phyloP scores from a whole-genome alignment of 352 stramenopile genomes.

The Globisporangium heterothallicum region DNA sequence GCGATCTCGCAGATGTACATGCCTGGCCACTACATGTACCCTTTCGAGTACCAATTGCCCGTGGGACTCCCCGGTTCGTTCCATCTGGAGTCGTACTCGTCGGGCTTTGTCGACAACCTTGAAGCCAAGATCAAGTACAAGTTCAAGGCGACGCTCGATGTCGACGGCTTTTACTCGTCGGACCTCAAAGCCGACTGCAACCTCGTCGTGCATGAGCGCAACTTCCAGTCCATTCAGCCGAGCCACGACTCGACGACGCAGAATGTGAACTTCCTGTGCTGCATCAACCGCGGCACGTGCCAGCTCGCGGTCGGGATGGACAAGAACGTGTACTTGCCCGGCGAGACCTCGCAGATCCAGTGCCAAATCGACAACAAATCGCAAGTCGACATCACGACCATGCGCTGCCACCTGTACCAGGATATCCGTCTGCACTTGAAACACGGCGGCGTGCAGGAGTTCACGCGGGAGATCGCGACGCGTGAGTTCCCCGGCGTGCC shows the following conservation, averaged over 20 bases:
- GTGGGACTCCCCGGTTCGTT: slow-evolving; percentile 46
- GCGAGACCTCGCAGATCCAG: slow-evolving; percentile 53
- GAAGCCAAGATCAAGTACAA: slow-evolving; percentile 73
- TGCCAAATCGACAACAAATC: slow-evolving; percentile 61
- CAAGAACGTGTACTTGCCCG: slow-evolving; percentile 65
- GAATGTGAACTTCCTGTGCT: slow-evolving; percentile 55
- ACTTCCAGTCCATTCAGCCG: slow-evolving; percentile 32
- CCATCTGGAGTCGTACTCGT: slow-evolving; percentile 40
- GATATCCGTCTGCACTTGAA: slow-evolving; percentile 33
- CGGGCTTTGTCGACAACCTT: slow-evolving; percentile 34
- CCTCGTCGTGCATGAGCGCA: slow-evolving; percentile 53
- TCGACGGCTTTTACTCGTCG: slow-evolving; percentile 49
- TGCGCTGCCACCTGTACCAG: slow-evolving; percentile 55
- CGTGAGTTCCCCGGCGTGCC: slow-evolving; percentile 45
- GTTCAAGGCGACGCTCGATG: slow-evolving; percentile 64
- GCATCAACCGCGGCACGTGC: slow-evolving; percentile 49
- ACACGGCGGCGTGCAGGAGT: slow-evolving; percentile 26
- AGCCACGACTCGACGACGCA: slow-evolving; percentile 55
- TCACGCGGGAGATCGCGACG: slow-evolving; percentile 34
- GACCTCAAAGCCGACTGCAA: slow-evolving; percentile 58
- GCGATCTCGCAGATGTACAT: slow-evolving; percentile 28
- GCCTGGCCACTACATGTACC: slow-evolving; percentile 50
- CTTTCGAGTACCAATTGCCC: slow-evolving; percentile 63
- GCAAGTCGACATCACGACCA: slow-evolving; percentile 44
- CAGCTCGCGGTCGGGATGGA: slow-evolving; percentile 58